These are phyloP conservation scores for Tarenaya hassleriana DNA, from an alignment of 345 rosid species.

Conservation along the genomic window DNA sequence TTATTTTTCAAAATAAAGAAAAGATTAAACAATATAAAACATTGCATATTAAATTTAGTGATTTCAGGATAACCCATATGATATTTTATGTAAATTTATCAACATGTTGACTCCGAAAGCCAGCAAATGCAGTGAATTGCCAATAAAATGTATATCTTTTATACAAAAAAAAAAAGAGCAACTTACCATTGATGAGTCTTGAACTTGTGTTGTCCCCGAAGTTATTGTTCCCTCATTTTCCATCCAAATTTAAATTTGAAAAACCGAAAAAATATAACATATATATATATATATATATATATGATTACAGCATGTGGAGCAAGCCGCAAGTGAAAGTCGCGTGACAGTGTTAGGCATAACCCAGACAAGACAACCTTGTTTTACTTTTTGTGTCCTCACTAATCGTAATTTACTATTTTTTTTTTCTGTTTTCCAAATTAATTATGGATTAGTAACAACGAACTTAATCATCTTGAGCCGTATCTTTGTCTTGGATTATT, in stretches of 20 bases:
- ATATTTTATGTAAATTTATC: too few relatives aligned
- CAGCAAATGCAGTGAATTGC: too few relatives aligned
- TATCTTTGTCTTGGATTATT: conserved; percentile 31
- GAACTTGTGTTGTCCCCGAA: conserved; percentile 17
- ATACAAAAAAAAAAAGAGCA: conserved; percentile 3
- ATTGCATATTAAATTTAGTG: too few relatives aligned
- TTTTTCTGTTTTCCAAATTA: conserved; percentile 4
- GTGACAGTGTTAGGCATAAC: conserved; percentile 27
- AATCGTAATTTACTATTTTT: background rate
- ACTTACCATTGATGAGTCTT: conserved; percentile 4
- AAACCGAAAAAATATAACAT: background rate
- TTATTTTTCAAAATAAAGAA: background rate
- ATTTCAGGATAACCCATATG: too few relatives aligned
- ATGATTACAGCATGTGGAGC: conserved; percentile 11
- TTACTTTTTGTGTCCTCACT: conserved; percentile 20
- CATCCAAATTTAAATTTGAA: conserved; percentile 3
- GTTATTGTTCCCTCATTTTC: background rate
- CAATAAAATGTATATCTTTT: background rate
- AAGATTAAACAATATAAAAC: background rate
- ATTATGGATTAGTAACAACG: conserved; percentile 17
- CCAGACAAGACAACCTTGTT: conserved; percentile 28
- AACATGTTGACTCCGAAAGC: too few relatives aligned
- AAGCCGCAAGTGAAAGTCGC: conserved; percentile 23
- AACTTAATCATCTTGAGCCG: conserved; percentile 21
- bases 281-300: background rate